Conservation (phyloP, 2,329 filamentous ascomycete species). For the Plenodomus biglobosus region DNA sequence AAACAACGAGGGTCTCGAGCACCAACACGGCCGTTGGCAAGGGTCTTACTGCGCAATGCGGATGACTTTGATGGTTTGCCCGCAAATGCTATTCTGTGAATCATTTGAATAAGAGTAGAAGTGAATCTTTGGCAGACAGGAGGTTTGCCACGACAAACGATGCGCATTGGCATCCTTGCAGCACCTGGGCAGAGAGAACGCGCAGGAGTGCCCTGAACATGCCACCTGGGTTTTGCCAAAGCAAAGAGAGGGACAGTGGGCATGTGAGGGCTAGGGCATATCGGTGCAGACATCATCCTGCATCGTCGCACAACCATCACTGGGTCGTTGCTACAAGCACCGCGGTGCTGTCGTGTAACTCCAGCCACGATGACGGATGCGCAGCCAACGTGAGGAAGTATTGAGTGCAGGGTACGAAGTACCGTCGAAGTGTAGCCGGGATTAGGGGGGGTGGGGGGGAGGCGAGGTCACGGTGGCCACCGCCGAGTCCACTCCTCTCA, state of each 20-base stretch:
- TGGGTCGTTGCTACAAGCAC: constrained; percentile 7
- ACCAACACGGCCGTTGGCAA: constrained; percentile 8
- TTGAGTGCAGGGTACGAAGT: constrained; percentile 13
- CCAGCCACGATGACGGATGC: constrained; percentile 32
- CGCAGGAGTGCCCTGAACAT: background rate
- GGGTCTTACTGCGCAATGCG: constrained; percentile 2
- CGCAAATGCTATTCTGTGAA: background rate
- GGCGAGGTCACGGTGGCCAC: background rate
- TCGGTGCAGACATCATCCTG: background rate
- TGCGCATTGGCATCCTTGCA: too few relatives aligned
- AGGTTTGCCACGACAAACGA: too few relatives aligned
- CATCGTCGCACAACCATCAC: constrained; percentile 6
- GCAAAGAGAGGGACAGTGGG: background rate
- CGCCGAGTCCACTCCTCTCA: background rate
- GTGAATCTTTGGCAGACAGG: too few relatives aligned
- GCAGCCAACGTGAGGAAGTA: constrained; percentile 17
- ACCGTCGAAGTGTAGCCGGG: constrained; percentile 6
- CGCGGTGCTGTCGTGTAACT: constrained; percentile 23
- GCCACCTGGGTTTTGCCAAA: background rate
- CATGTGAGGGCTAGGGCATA: background rate
- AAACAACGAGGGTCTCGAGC: constrained; percentile 38
- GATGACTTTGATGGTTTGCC: background rate
- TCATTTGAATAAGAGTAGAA: too few relatives aligned
- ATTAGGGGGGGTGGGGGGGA: constrained; percentile 3
- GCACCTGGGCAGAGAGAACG: too few relatives aligned